Evolutionary conservation across 1,139 yeast species (phyloP), one percentile per base, ranked within the genome.

Genomic region (Geotrichum cucujoidarum): DNA sequence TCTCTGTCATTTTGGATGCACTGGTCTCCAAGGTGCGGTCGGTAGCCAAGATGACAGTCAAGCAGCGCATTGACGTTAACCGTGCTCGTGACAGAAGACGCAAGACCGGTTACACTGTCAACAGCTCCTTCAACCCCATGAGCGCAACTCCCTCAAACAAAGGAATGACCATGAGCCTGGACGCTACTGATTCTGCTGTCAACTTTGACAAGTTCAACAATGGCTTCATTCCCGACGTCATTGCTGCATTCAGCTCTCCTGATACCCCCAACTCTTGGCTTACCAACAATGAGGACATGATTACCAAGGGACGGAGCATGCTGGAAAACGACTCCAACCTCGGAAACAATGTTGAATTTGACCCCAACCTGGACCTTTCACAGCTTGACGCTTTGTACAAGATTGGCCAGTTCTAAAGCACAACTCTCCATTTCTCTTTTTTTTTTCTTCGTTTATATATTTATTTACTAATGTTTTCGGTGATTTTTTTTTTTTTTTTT

Each of bases 101-200:
- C 2, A 25, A 31, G 2, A 14, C 18, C 18, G 37, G 38, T 8
- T 27, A 22, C 18, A 37, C 22, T 5, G 41, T 20, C 20, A 34
- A 27, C 30, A 47, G 21, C 10, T 21, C 42, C 1, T 32, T 38
- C 27, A 37, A 32, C 32, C 14, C 32, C 2, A 14, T 36, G 16
- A 30, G 17, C 14, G 13, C 36, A 7, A 43, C 24, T 13, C 37
- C 42, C 4, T 13, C 24, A 13, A 37, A 29, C 21, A 47, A 37
- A 24, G 49, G 46, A 10, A 29, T 47, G 33, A 47, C 49, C 7
- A 37, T 47, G 49, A 24, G 27, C 8, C 40, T 47, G 11, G 30
- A 41, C 29, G 22, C 49, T 2, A 13, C 21, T 10, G 49, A 47
- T 17, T 40, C 42, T 32, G 32, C 18, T 8, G 25, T 47, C 20